These are phyloP conservation scores for Trypanosoma brucei DNA, from an alignment of 208 protist species.

Conservation along the genomic window DNA sequence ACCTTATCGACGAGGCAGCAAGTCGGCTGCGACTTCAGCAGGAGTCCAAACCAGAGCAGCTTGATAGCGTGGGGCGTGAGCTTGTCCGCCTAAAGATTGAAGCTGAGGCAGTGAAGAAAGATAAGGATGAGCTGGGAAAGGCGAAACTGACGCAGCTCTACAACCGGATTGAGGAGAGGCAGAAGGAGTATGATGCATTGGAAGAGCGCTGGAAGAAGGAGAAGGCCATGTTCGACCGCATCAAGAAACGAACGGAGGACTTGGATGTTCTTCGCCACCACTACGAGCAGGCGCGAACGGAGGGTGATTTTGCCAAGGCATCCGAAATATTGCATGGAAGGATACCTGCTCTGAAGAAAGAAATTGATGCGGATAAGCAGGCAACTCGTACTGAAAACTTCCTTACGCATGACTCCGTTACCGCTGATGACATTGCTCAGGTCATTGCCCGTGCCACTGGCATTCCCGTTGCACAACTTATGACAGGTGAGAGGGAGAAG, in stretches of 20 bases:
- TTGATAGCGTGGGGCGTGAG: constrained; percentile 93
- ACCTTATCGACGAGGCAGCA: constrained; percentile 97
- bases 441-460: constrained; percentile 97
- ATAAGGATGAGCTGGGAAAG: constrained; percentile 90
- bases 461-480: constrained; percentile 94
- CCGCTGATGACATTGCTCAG: constrained; percentile 91
- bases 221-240: constrained; percentile 80
- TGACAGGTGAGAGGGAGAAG: constrained; percentile 86
- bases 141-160: constrained; percentile 75
- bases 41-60: constrained; percentile 94
- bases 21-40: constrained; percentile 91
- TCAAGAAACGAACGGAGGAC: constrained; percentile 91
- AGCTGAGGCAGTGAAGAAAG: constrained; percentile 89
- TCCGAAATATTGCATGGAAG: constrained; percentile 75
- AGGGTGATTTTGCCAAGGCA: constrained; percentile 70
- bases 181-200: constrained; percentile 85
- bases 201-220: constrained; percentile 84
- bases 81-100: constrained; percentile 92
- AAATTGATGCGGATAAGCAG: constrained; percentile 81
- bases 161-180: constrained; percentile 54
- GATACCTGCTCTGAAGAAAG: constrained; percentile 81
- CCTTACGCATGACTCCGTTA: constrained; percentile 93
- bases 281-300: constrained; percentile 76
- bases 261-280: constrained; percentile 78
- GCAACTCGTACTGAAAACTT: constrained; percentile 90